These are phyloP conservation scores for Chlamydomonas applanata DNA, from an alignment of 139 green algal species.

Conservation along the genomic window DNA sequence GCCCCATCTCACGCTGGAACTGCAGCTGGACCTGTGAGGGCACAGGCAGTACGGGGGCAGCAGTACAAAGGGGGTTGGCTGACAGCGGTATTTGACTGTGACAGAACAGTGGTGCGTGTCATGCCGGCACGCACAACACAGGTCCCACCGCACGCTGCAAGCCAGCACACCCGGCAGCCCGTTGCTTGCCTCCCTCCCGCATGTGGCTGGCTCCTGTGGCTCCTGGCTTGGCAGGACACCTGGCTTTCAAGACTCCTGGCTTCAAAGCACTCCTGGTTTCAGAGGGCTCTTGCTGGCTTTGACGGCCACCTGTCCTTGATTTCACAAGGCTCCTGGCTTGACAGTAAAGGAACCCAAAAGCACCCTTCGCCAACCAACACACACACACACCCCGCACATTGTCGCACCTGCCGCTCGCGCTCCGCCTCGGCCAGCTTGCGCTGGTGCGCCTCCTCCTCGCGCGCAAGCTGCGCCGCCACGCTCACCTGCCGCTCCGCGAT, in stretches of 20 bases:
- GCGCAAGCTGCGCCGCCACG: conserved; percentile 38
- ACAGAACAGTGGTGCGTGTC: neutral
- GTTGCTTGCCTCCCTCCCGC: too few relatives aligned
- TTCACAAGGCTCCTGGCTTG: too few relatives aligned
- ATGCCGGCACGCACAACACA: too few relatives aligned
- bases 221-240: too few relatives aligned
- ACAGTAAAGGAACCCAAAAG: conserved; percentile 6
- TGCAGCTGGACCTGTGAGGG: conserved; percentile 21
- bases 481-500: conserved; percentile 29
- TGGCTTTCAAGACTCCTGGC: too few relatives aligned
- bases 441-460: conserved; percentile 46
- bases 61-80: neutral
- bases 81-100: neutral
- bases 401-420: conserved; percentile 7
- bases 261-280: too few relatives aligned
- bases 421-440: conserved; percentile 11
- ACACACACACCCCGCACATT: too few relatives aligned
- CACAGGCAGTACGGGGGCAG: neutral
- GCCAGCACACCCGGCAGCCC: too few relatives aligned
- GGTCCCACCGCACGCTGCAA: neutral
- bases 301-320: too few relatives aligned
- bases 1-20: conserved; percentile 59
- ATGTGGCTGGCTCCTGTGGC: too few relatives aligned
- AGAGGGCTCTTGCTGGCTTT: too few relatives aligned
- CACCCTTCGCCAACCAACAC: neutral